Conservation (phyloP, 805 yeast species). For the Dipodascopsis uninucleata region DNA sequence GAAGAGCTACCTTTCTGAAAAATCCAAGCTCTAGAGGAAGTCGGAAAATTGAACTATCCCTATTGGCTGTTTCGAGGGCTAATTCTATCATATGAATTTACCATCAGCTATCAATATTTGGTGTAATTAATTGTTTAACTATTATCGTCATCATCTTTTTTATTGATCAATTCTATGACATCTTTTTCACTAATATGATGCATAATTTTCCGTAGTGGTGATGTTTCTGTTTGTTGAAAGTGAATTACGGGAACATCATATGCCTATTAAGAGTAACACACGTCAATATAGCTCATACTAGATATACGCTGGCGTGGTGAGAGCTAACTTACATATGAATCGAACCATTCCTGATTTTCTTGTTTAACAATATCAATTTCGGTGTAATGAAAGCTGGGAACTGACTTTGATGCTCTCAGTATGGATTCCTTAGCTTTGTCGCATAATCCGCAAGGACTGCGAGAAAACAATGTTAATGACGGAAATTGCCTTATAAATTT, state of each 20-base stretch:
- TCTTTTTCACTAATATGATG: slow-evolving; percentile 19
- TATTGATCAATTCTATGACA: slow-evolving; percentile 6
- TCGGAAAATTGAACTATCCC: neutral
- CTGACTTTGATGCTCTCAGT: slow-evolving; percentile 24
- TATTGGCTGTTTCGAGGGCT: no score
- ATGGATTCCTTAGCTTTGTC: slow-evolving; percentile 33
- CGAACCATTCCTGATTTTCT: slow-evolving; percentile 37
- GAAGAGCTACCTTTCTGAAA: neutral
- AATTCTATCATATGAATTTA: no score
- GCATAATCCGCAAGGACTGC: slow-evolving; percentile 40
- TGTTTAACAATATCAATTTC: slow-evolving; percentile 38
- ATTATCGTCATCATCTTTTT: neutral
- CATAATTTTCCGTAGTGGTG: slow-evolving; percentile 11
- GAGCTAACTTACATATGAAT: slow-evolving; percentile 34
- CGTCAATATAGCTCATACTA: neutral
- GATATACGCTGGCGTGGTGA: no score
- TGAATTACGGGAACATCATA: slow-evolving; percentile 41
- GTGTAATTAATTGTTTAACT: slow-evolving; percentile 31
- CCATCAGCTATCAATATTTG: slow-evolving; percentile 22
- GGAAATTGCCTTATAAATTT: no score
- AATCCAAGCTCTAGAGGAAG: slow-evolving; percentile 7
- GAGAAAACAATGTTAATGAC: slow-evolving; percentile 34
- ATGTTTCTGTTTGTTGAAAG: slow-evolving; percentile 8
- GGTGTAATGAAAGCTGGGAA: slow-evolving; percentile 9
- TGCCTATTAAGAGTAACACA: slow-evolving; percentile 27